phyloP scores from a whole-genome alignment of 1,284 basidiomycete genomes.

The Cryptococcus depauperatus region DNA sequence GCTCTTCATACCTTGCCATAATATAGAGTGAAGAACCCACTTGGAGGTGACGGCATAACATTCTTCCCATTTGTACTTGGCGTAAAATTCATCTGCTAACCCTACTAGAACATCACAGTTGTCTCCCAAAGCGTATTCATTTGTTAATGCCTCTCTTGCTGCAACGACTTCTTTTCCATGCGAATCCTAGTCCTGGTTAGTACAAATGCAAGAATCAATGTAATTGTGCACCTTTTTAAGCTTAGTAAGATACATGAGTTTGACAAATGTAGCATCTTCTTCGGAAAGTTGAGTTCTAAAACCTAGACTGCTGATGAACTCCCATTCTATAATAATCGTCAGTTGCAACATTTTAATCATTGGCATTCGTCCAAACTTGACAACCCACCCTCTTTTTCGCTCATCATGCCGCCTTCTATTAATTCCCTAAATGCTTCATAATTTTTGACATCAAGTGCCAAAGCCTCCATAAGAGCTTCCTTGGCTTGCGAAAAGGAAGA shows the following conservation, averaged over 20 bases:
- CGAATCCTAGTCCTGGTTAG: too few species aligned
- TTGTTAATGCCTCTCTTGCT: constrained; percentile 63
- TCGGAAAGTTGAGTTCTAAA: constrained; percentile 67
- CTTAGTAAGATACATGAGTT: constrained; percentile 82
- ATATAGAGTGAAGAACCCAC: constrained; percentile 40
- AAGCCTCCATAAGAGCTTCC: constrained; percentile 86
- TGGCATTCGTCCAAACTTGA: too few species aligned
- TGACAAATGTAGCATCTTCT: constrained; percentile 81
- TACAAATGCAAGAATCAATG: too few species aligned
- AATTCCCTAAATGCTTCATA: constrained; percentile 92
- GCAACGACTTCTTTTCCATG: constrained; percentile 71
- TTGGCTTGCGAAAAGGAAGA: constrained; percentile 84
- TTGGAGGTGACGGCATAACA: constrained; percentile 80
- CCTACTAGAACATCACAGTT: constrained; percentile 89
- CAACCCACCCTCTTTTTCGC: constrained; percentile 72
- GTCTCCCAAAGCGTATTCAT: constrained; percentile 70
- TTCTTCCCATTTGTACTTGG: constrained; percentile 84
- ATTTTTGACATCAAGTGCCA: constrained; percentile 91
- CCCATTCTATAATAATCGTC: constrained; percentile 76
- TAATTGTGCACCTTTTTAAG: too few species aligned
- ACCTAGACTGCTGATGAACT: constrained; percentile 76
- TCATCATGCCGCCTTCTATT: constrained; percentile 87
- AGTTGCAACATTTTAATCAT: too few species aligned
- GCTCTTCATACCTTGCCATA: background rate
- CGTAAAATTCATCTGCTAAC: constrained; percentile 83